Evolutionary conservation across 2,329 filamentous ascomycete genomes (phyloP), one percentile per base, ranked within the genome.

Genomic region (Xylariomycetidae sp.): DNA sequence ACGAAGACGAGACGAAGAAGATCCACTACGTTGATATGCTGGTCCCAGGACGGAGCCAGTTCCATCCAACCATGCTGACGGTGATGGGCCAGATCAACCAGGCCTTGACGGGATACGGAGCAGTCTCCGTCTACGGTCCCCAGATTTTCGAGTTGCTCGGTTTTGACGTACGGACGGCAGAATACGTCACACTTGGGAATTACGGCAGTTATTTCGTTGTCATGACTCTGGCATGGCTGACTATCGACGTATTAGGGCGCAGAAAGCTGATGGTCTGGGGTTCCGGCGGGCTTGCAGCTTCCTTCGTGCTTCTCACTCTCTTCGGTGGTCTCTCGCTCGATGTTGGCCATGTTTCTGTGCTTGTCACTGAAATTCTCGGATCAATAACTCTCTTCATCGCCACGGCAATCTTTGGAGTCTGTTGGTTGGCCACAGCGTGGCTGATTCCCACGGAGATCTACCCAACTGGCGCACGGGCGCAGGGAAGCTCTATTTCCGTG

Each of bases 31-130:
- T 59, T 34, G 70, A 79, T 40, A 79, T 79, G 75, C 49, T 79
- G 4, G 67, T 61, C 1, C 74, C 72, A 0, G 53, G 61, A 1
- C 65, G 72, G 25, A 56, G 60, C 8, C 74, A 78, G 40, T 79
- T 76, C 44, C 76, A 79, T 43, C 73, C 75, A 0, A 77, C 72
- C 2, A 62, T 77, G 45, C 58, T 80, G 16, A 76, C 73, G 0
- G 60, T 79, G 29, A 79, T 79, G 74, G 73, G 74, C 1, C 74
- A 80, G 50, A 53, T 79, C 44, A 78, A 78, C 44, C 76, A 79
- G 50, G 71, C 70, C 1, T 53, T 75, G 31, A 74, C 70, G 0
- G 70, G 70, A 7, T 76, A 76, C 34, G 72, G 72, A 3, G 76
- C 75, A 0, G 71, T 80, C 3, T 74, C 68, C 13, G 74, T 79